These are phyloP conservation scores for Gastrolobium villosum DNA, from an alignment of 306 rosid species.

Conservation along the genomic window DNA sequence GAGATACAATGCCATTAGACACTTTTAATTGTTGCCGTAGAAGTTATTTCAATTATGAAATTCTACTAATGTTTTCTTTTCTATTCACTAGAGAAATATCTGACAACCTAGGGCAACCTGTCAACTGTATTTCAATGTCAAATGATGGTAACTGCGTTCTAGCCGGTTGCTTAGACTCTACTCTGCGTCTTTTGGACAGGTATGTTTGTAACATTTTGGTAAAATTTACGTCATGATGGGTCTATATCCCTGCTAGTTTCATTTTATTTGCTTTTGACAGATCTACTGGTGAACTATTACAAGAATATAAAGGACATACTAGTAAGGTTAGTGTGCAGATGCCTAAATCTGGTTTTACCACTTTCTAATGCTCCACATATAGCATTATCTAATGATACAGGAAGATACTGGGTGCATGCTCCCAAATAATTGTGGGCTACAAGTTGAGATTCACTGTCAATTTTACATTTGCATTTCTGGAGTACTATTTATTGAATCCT, in stretches of 20 bases:
- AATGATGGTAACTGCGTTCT: constrained; percentile 90
- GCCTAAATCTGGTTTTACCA: constrained; percentile 36
- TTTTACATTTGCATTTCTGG: constrained; percentile 23
- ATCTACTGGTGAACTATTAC: constrained; percentile 82
- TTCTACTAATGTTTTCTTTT: constrained; percentile 16
- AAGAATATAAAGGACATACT: constrained; percentile 89
- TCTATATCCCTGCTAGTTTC: constrained; percentile 28
- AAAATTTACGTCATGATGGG: constrained; percentile 15
- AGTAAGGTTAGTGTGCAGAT: constrained; percentile 73
- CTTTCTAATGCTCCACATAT: neutral
- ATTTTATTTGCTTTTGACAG: constrained; percentile 57
- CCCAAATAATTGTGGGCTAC: constrained; percentile 24
- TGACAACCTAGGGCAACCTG: constrained; percentile 87
- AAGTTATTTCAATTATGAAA: neutral
- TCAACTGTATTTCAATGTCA: constrained; percentile 92
- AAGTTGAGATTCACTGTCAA: constrained; percentile 31
- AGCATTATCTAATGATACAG: neutral
- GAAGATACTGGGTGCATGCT: neutral
- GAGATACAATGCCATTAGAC: neutral
- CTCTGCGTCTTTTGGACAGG: constrained; percentile 86
- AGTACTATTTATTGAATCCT: neutral
- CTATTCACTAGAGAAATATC: constrained; percentile 73
- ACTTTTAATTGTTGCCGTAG: constrained; percentile 7
- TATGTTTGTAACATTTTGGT: constrained; percentile 27
- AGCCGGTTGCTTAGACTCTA: constrained; percentile 90